Evolutionary conservation across 2,329 filamentous ascomycete genomes (phyloP).

Genomic region (Verticillium longisporum): DNA sequence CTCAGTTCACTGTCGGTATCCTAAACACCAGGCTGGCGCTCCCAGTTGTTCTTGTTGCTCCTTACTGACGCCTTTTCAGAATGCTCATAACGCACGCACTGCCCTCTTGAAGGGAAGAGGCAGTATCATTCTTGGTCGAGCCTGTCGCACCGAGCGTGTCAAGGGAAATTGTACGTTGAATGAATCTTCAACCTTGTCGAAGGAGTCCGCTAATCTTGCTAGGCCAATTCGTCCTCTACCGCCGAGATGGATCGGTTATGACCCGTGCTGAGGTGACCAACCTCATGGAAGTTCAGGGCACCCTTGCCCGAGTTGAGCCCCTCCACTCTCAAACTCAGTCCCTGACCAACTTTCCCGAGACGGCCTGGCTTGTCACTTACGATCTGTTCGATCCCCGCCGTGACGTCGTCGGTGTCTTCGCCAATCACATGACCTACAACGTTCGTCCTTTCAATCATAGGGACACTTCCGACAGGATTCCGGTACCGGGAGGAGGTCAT

Average conservation of each 20-base stretch:
- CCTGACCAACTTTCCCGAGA: constrained; percentile 23
- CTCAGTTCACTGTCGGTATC: constrained; percentile 51
- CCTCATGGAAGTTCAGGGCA: constrained; percentile 36
- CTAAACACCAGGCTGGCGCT: too few species aligned
- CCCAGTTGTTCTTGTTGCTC: not conserved
- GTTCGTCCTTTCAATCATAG: constrained; percentile 23
- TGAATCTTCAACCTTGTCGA: not conserved
- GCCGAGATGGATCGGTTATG: constrained; percentile 26
- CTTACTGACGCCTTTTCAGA: constrained; percentile 28
- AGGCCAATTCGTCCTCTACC: constrained; percentile 45
- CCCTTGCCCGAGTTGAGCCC: constrained; percentile 30
- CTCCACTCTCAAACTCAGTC: constrained; percentile 25
- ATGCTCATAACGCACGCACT: constrained; percentile 36
- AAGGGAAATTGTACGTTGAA: constrained; percentile 27
- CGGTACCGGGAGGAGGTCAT: constrained; percentile 8
- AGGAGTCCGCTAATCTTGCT: not conserved
- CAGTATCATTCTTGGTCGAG: constrained; percentile 44
- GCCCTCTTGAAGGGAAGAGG: constrained; percentile 43
- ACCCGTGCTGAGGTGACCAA: constrained; percentile 34
- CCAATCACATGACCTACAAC: constrained; percentile 21
- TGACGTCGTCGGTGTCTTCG: constrained; percentile 36
- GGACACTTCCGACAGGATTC: constrained; percentile 18
- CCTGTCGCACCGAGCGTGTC: constrained; percentile 53
- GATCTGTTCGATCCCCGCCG: constrained; percentile 42
- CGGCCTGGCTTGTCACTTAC: constrained; percentile 40